Evolutionary conservation across 1,284 basidiomycete species (phyloP).

Genomic region (Cronartium ribicola): DNA sequence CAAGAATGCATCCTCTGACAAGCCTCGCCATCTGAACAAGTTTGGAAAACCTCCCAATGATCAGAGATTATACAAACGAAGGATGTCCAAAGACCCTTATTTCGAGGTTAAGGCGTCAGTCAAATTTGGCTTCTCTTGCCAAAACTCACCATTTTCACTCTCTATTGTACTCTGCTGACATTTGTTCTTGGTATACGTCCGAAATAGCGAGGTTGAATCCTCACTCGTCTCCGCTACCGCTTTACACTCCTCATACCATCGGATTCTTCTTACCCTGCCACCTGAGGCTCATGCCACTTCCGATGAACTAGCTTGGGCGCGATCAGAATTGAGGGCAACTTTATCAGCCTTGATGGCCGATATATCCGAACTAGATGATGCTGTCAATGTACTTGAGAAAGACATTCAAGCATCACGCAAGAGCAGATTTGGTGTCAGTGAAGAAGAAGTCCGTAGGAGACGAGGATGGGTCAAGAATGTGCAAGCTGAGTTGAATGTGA

Average conservation of each 20-base stretch:
- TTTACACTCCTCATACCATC: slow-evolving; percentile 33
- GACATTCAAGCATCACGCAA: slow-evolving; percentile 1
- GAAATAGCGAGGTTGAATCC: slow-evolving; percentile 32
- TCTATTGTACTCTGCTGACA: background rate
- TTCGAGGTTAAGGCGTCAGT: slow-evolving; percentile 39
- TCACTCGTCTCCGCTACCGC: slow-evolving; percentile 17
- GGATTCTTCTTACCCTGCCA: slow-evolving; percentile 27
- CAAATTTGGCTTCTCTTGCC: background rate
- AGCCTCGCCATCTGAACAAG: background rate
- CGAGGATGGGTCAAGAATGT: slow-evolving; percentile 17
- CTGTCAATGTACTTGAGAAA: slow-evolving; percentile 20
- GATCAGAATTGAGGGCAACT: slow-evolving; percentile 15
- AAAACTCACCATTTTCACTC: background rate
- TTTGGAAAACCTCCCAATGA: no score
- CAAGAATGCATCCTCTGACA: background rate
- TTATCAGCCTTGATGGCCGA: slow-evolving; percentile 14
- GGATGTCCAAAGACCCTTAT: slow-evolving; percentile 28
- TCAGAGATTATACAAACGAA: background rate
- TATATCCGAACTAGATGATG: slow-evolving; percentile 25
- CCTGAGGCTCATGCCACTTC: slow-evolving; percentile 1
- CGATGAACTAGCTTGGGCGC: background rate
- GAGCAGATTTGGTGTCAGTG: slow-evolving; percentile 21
- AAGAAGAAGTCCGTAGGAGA: slow-evolving; percentile 13
- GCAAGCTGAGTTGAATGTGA: slow-evolving; percentile 3
- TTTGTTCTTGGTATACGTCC: background rate